Conservation (phyloP, 495 filamentous ascomycete genomes). For the Aspergillus cristatus region DNA sequence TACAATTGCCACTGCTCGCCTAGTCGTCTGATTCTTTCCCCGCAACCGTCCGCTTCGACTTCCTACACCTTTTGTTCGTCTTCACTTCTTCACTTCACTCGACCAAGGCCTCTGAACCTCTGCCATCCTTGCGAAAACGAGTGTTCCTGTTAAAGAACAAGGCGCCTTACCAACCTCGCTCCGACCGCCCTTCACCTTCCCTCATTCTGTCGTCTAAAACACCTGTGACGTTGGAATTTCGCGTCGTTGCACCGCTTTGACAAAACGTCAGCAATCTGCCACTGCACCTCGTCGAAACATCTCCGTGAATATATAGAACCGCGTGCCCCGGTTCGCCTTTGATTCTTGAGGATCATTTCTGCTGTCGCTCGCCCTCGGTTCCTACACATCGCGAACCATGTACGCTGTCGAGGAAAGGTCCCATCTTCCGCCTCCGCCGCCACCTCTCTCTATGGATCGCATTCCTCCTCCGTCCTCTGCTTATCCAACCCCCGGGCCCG, state of each 20-base stretch:
- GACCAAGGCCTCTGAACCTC: no score
- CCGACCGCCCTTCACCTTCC: constrained; percentile 5
- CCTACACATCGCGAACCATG: constrained; percentile 25
- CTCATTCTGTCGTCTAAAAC: constrained; percentile 19
- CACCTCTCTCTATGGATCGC: constrained; percentile 41
- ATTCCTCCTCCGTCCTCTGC: constrained; percentile 32
- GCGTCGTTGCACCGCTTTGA: constrained; percentile 19
- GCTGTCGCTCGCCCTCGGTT: constrained; percentile 15
- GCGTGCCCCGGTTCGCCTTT: constrained; percentile 6
- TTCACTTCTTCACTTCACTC: neutral
- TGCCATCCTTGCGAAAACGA: no score
- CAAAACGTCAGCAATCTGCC: constrained; percentile 4
- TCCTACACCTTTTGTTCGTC: neutral
- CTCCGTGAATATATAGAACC: constrained; percentile 9
- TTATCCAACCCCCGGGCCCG: constrained; percentile 32
- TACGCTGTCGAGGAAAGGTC: constrained; percentile 37
- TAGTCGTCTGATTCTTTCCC: neutral
- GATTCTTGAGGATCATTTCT: constrained; percentile 1
- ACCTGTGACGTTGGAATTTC: constrained; percentile 24
- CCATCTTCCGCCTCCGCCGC: constrained; percentile 29
- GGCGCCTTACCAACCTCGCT: neutral
- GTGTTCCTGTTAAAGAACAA: no score
- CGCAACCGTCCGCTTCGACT: neutral
- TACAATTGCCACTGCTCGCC: neutral
- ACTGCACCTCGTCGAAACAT: constrained; percentile 1